These are phyloP conservation scores for Prunus kanzakura DNA, from an alignment of 306 rosid genomes.

Conservation along the genomic window DNA sequence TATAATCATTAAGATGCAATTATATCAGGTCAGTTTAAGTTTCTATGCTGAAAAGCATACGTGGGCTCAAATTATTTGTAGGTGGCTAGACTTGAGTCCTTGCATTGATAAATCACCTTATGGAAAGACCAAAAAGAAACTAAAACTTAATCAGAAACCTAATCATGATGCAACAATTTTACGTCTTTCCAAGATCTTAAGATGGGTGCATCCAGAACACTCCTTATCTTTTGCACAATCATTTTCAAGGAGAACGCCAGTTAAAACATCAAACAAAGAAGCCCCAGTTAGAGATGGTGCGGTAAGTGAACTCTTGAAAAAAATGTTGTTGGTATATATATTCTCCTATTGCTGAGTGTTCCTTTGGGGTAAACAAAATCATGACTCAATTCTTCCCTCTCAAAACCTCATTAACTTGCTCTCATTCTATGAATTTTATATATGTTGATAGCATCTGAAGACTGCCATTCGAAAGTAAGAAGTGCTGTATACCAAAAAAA, in stretches of 20 bases:
- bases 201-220: not conserved
- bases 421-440: too few relatives aligned
- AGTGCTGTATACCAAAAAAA: too few relatives aligned
- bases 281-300: too few relatives aligned
- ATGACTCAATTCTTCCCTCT: too few relatives aligned
- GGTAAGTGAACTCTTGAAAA: too few relatives aligned
- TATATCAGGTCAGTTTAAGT: not conserved
- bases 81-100: conserved; percentile 2
- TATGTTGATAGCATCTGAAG: too few relatives aligned
- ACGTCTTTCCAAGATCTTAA: not conserved
- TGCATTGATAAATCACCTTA: not conserved
- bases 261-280: too few relatives aligned
- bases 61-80: not conserved
- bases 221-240: not conserved
- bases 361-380: too few relatives aligned
- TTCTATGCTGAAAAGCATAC: not conserved
- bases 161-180: not conserved
- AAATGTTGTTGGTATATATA: too few relatives aligned
- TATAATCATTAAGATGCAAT: not conserved
- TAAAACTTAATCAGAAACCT: not conserved
- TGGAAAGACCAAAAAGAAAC: not conserved
- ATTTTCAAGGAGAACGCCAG: not conserved
- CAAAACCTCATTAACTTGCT: too few relatives aligned
- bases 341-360: too few relatives aligned
- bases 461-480: too few relatives aligned